Evolutionary conservation across 192 early-diverging fungal species (phyloP), one percentile per base, ranked within the genome.

Genomic region (Coemansia sp.): DNA sequence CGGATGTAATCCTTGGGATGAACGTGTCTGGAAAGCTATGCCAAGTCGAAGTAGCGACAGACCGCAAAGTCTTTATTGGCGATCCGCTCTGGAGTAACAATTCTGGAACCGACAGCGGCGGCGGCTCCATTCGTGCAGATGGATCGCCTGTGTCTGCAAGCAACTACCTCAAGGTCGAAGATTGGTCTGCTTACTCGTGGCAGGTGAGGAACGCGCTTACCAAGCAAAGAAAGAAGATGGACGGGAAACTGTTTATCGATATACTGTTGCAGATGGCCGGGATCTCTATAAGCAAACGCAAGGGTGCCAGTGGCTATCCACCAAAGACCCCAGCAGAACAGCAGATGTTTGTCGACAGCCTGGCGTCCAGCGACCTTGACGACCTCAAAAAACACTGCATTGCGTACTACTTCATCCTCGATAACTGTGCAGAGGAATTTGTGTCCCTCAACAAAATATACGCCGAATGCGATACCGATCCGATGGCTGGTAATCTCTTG

Each of bases 161-260:
- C 4, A 47, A 34, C 25, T 79, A 64, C 19, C 25, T 60, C 8
- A 57, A 40, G 11, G 25, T n/a, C 2, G 54, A 19, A 2, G 37
- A 40, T 13, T 27, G 33, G n/a, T 73, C 73, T 68, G 63, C 60
- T 19, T 79, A 79, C 31, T 6, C 59, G 27, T 47, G 55, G 2
- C 33, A 13, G 4, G 52, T 72, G 13, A 55, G 70, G 20, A 59
- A 42, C 13, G 76, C 70, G 9, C 42, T 73, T 25, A 9, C 40
- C 6, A 70, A 72, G 56, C 76, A 69, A 40, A 70, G 76, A n/a
- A 65, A 56, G 27, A 56, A 59, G 17, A 65, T 79, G 64, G 70
- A 61, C 19, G 70, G 67, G 20, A 70, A 79, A 53, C 63, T 79
- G 55, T 79, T 79, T 53, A 70, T 79, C 33, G 76, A 79, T 38